Conservation (phyloP, 352 stramenopile species). For the Plasmopara halstedii region DNA sequence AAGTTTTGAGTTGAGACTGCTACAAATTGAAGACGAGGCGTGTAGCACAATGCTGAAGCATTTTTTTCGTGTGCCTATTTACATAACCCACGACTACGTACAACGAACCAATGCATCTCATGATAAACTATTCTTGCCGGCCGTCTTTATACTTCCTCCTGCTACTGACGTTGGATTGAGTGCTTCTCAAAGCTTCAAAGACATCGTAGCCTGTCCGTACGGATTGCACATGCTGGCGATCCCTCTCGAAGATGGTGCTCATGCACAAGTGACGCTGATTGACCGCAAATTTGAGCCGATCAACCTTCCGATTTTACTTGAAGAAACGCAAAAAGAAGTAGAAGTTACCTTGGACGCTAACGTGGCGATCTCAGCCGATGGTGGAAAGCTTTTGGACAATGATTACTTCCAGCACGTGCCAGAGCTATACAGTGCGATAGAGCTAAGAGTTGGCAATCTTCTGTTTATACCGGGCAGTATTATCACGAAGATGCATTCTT, state of each 20-base stretch:
- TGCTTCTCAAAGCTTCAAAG: conserved; percentile 2
- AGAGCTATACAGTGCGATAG: conserved; percentile 6
- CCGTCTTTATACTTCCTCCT: conserved; percentile 20
- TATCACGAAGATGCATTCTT: conserved; percentile 16
- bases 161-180: not conserved
- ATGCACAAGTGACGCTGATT: conserved; percentile 18
- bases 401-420: conserved; percentile 13
- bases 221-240: conserved; percentile 51
- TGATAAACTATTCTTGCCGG: conserved; percentile 21
- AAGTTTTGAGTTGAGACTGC: not conserved
- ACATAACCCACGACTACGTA: conserved; percentile 61
- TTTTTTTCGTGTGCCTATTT: conserved; percentile 43
- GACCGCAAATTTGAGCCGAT: conserved; percentile 26
- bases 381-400: conserved; percentile 14
- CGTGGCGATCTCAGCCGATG: conserved; percentile 2
- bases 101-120: conserved; percentile 41
- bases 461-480: conserved; percentile 52
- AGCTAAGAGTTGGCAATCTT: conserved; percentile 20
- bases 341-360: conserved; percentile 15
- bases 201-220: conserved; percentile 40
- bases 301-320: not conserved
- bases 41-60: conserved; percentile 29
- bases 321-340: conserved; percentile 16
- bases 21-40: conserved; percentile 22
- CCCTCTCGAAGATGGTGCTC: conserved; percentile 5